Evolutionary conservation across 352 stramenopile genomes (phyloP).

Genomic region (Phytophthora crassamura): DNA sequence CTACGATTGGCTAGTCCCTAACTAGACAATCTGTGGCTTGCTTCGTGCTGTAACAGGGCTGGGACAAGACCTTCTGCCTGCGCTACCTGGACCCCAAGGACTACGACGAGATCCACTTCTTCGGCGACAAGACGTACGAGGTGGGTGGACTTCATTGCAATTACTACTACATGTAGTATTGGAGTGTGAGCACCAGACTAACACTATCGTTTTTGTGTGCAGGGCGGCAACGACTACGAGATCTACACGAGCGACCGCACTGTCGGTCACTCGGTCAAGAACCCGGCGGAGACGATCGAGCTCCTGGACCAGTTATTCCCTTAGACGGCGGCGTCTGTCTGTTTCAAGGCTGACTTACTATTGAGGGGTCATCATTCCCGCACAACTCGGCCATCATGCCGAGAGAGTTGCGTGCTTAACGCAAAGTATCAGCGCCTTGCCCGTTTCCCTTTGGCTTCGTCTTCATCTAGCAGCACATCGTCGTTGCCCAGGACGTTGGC

Average conservation of each 20-base stretch:
- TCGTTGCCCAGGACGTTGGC: slow-evolving; percentile 86
- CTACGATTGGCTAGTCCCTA: not conserved
- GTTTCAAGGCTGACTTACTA: slow-evolving; percentile 21
- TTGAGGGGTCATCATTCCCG: slow-evolving; percentile 17
- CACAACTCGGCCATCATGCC: slow-evolving; percentile 38
- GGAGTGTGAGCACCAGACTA: slow-evolving; percentile 5
- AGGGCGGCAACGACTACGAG: slow-evolving; percentile 99
- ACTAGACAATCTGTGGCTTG: not conserved
- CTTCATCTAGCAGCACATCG: slow-evolving; percentile 54
- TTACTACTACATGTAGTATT: no score
- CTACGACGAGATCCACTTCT: slow-evolving; percentile 99
- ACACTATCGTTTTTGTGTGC: slow-evolving; percentile 8
- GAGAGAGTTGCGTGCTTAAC: slow-evolving; percentile 32
- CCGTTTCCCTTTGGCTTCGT: slow-evolving; percentile 33
- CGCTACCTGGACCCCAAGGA: slow-evolving; percentile 92
- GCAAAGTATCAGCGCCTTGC: slow-evolving; percentile 31
- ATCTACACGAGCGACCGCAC: slow-evolving; percentile 97
- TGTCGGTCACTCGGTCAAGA: slow-evolving; percentile 97
- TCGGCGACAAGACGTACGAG: slow-evolving; percentile 99
- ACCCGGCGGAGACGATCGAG: slow-evolving; percentile 96
- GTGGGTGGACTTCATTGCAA: slow-evolving; percentile 29
- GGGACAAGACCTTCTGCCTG: slow-evolving; percentile 99
- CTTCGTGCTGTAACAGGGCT: slow-evolving; percentile 70
- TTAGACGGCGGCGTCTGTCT: slow-evolving; percentile 37
- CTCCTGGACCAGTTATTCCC: slow-evolving; percentile 98